phyloP scores from a whole-genome alignment of 2,329 filamentous ascomycete species.

The Colletotrichum eleusines region DNA sequence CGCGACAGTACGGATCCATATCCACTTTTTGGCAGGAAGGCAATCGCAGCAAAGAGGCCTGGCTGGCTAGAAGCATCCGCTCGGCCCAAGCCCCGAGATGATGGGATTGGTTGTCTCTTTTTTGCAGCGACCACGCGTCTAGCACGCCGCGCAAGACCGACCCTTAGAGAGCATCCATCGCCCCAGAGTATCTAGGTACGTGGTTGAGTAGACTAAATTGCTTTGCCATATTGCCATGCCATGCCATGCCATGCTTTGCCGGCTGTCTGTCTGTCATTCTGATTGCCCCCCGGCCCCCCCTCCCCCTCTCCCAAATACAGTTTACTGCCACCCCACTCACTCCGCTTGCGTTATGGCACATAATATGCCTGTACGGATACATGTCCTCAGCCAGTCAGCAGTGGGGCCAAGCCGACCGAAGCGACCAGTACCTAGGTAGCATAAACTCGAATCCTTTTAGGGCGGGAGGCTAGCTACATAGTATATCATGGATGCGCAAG shows the following conservation, averaged over 20 bases:
- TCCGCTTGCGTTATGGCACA: background rate
- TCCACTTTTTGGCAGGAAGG: background rate
- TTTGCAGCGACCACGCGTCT: background rate
- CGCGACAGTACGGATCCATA: background rate
- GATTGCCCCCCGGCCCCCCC: too few species aligned
- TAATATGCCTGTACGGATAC: background rate
- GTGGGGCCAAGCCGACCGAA: conserved; percentile 25
- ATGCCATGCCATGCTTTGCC: background rate
- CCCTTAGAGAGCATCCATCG: too few species aligned
- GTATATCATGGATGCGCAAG: conserved; percentile 34
- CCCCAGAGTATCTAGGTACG: too few species aligned
- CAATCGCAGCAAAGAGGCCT: background rate
- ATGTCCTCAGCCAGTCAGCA: conserved; percentile 29
- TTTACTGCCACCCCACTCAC: background rate
- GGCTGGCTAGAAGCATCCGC: background rate
- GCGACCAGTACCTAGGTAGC: conserved; percentile 28
- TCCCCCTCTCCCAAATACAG: background rate
- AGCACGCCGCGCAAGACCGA: too few species aligned
- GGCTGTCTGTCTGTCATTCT: background rate
- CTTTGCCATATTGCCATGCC: background rate
- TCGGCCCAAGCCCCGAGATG: conserved; percentile 9
- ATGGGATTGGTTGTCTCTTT: background rate
- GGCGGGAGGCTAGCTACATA: background rate
- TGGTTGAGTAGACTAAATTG: background rate
- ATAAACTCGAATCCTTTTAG: background rate